Percentiles rank a stretch among this genome's conserved stretches.
These are phyloP conservation scores for Millerozyma miso DNA, from an alignment of 805 yeast species.

Conservation along the genomic window DNA sequence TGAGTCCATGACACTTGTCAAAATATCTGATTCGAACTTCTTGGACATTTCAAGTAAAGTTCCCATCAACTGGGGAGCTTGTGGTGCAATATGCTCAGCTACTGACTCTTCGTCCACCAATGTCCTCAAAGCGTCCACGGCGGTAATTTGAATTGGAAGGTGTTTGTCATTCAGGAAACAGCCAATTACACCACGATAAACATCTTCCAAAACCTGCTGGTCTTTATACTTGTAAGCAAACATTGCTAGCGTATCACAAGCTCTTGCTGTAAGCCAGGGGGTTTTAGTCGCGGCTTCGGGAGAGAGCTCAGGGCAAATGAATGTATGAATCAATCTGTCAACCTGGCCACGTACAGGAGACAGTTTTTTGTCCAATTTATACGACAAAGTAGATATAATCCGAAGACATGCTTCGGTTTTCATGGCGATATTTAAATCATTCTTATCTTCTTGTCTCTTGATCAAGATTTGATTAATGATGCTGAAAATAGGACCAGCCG, in stretches of 20 bases:
- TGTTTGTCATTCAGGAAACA: slow-evolving; percentile 41
- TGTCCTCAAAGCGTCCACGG: slow-evolving; percentile 49
- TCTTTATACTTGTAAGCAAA: slow-evolving; percentile 33
- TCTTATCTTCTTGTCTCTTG: slow-evolving; percentile 25
- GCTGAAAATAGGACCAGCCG: slow-evolving; percentile 23
- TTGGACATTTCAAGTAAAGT: slow-evolving; percentile 42
- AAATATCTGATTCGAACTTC: slow-evolving; percentile 38
- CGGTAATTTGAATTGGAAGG: slow-evolving; percentile 47
- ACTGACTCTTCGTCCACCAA: slow-evolving; percentile 44
- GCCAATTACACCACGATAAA: slow-evolving; percentile 36
- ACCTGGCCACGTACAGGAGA: slow-evolving; percentile 39
- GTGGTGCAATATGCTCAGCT: slow-evolving; percentile 38
- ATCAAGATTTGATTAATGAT: slow-evolving; percentile 33
- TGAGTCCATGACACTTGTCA: slow-evolving; percentile 42
- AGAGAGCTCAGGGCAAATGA: slow-evolving; percentile 38
- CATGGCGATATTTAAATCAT: slow-evolving; percentile 25
- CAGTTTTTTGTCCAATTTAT: slow-evolving; percentile 29
- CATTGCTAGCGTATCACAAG: slow-evolving; percentile 43
- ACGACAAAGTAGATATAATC: slow-evolving; percentile 36
- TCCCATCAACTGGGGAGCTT: slow-evolving; percentile 44
- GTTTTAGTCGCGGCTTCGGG: slow-evolving; percentile 22
- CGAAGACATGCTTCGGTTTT: slow-evolving; percentile 41
- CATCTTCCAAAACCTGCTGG: slow-evolving; percentile 31
- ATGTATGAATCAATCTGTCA: slow-evolving; percentile 34
- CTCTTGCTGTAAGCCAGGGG: slow-evolving; percentile 44